These are phyloP conservation scores for Aspergillus jensenii DNA, from an alignment of 2,329 filamentous ascomycete genomes.

Conservation along the genomic window DNA sequence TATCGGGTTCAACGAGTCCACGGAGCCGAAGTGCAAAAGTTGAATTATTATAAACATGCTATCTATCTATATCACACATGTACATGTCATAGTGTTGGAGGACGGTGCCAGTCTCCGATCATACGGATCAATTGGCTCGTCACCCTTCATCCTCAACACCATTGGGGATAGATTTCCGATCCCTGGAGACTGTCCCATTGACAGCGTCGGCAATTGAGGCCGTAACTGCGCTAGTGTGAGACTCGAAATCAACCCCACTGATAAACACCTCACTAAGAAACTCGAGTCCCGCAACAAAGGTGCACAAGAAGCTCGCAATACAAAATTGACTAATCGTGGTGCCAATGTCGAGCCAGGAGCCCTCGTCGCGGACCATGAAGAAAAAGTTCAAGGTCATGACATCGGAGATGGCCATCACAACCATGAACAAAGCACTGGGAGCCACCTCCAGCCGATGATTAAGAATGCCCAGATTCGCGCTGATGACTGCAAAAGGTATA, in stretches of 20 bases:
- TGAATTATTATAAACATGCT: conserved; percentile 1
- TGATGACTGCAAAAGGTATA: conserved; percentile 89
- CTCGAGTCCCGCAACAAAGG: conserved; percentile 88
- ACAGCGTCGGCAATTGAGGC: conserved; percentile 21
- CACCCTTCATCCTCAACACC: conserved; percentile 1
- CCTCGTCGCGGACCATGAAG: conserved; percentile 95
- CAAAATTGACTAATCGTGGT: conserved; percentile 94
- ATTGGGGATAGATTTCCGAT: background rate
- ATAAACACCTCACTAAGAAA: conserved; percentile 82
- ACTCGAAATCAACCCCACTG: conserved; percentile 66
- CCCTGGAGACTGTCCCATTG: conserved; percentile 19
- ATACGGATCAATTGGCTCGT: background rate
- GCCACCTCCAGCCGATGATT: conserved; percentile 82
- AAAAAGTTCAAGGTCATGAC: conserved; percentile 95
- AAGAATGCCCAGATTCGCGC: conserved; percentile 88
- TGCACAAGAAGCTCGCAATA: conserved; percentile 84
- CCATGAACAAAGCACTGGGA: conserved; percentile 87
- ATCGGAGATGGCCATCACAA: conserved; percentile 88
- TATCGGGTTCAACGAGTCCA: background rate
- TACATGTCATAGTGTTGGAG: conserved; percentile 3
- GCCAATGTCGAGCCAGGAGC: conserved; percentile 95
- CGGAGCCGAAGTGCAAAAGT: no score
- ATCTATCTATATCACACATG: conserved; percentile 15
- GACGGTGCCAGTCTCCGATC: background rate
- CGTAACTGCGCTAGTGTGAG: conserved; percentile 14